Evolutionary conservation across 2,329 filamentous ascomycete species (phyloP), one percentile per base, ranked within the genome.

Genomic region (Ceratocystis cacaofunesta): DNA sequence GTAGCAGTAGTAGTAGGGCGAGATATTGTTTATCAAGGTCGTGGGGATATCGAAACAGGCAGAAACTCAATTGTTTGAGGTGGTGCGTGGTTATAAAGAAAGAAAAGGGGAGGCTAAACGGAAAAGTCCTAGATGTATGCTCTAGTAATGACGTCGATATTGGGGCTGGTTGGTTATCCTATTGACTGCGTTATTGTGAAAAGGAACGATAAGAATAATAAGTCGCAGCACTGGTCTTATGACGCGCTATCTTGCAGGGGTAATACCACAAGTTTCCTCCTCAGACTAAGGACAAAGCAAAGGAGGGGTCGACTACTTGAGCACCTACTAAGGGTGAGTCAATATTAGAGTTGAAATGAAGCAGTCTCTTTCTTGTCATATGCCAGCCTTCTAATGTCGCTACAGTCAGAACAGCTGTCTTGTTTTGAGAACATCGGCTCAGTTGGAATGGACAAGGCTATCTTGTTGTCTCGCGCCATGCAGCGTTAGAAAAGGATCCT

Each of bases 241-340:
- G 52, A 57, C 52, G 28, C 52, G 52, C 25, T 57, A 57, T 57
- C 32, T 57, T 57, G 28, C 52, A 57, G 22, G 52, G 52, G 50
- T 5, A 32, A 4, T 25, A 5, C 15, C 25, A 8, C 25, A 6
- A 2, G 50, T 30, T 25, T 25, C 12, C 10, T 17, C 50, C 22
- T 22, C 10, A 25, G 50, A 25, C 22, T n/a, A 19, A 57, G 22
- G 25, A 32, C 52, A 30, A 57, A 19, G 52, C 25, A 25, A 52
- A 25, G 8, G 48, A 17, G 48, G 3, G 7, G 48, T 52, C 19
- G 12, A 8, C 25, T 50, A 19, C 44, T 48, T 48, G 15, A 22
- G 46, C 46, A 8, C 22, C 12, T 25, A 6, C 8, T 32, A 6
- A 32, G 30, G 6, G 30, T 8, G 46, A 22, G 46, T 50, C 22